A percentile compares a stretch with the other conserved stretches of the same genome.
Evolutionary conservation across 768 basidiomycete species (phyloP).

Genomic region (Porphyrellus cyaneotinctus): DNA sequence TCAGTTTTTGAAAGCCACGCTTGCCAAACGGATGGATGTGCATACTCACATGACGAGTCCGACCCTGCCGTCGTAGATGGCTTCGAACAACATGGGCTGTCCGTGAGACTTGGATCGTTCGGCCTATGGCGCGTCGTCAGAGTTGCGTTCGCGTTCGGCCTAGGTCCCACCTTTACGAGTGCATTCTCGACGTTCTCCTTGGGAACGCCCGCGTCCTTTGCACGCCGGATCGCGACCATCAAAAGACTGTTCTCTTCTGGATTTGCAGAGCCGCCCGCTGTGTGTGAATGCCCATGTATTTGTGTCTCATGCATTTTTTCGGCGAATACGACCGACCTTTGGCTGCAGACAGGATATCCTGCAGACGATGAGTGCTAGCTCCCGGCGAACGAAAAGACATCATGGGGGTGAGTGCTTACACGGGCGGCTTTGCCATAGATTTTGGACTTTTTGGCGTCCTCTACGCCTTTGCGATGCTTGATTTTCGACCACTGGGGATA

Average conservation of each 20-base stretch:
- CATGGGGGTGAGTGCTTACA: conserved; percentile 36
- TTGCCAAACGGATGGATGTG: not conserved
- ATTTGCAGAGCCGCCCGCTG: conserved; percentile 56
- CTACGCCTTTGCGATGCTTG: conserved; percentile 64
- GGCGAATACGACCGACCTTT: conserved; percentile 40
- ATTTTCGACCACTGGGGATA: conserved; percentile 68
- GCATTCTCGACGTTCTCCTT: conserved; percentile 67
- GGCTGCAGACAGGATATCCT: conserved; percentile 64
- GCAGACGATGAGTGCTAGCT: not conserved
- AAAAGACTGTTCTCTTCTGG: conserved; percentile 52
- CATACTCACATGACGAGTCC: conserved; percentile 66
- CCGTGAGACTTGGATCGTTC: conserved; percentile 48
- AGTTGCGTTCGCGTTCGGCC: not conserved
- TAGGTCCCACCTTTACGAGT: conserved; percentile 43
- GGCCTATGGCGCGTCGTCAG: conserved; percentile 34
- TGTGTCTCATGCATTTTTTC: not conserved
- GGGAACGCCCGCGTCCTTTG: conserved; percentile 56
- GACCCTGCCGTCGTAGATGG: conserved; percentile 52
- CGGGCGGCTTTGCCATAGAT: conserved; percentile 53
- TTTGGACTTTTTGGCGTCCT: conserved; percentile 55
- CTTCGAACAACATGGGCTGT: conserved; percentile 54
- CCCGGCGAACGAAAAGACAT: not conserved
- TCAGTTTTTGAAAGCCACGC: conserved; percentile 13
- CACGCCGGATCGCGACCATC: conserved; percentile 51
- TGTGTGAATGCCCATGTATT: not conserved